These are phyloP conservation scores for Senecio squalidus DNA, from an alignment of 140 eudicot genomes.

Conservation along the genomic window DNA sequence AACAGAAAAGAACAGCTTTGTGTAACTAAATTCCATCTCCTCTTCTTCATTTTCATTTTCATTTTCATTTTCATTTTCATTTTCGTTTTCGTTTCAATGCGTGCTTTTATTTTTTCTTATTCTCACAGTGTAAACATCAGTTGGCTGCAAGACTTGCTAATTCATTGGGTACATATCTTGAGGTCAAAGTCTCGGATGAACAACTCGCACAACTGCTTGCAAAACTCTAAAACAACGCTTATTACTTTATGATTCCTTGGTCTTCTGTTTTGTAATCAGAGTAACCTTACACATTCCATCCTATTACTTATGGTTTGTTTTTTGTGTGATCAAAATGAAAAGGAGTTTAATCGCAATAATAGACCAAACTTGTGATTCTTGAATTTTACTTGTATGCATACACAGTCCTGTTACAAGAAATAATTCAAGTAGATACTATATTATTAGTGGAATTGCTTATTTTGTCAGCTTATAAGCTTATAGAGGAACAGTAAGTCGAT, in stretches of 20 bases:
- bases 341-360: too few species aligned
- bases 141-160: constrained; percentile 86
- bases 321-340: too few species aligned
- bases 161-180: constrained; percentile 59
- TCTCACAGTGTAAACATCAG: constrained; percentile 84
- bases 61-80: background rate
- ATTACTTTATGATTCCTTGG: background rate
- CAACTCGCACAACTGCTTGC: constrained; percentile 65
- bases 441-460: too few species aligned
- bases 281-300: too few species aligned
- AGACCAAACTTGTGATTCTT: too few species aligned
- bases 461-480: too few species aligned
- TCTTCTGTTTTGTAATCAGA: background rate
- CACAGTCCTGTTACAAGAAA: too few species aligned
- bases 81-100: background rate
- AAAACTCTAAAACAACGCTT: constrained; percentile 25
- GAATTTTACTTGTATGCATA: too few species aligned
- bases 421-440: too few species aligned
- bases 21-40: constrained; percentile 26
- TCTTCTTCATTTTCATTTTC: background rate
- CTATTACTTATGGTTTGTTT: background rate
- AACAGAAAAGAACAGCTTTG: constrained; percentile 87
- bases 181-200: constrained; percentile 76
- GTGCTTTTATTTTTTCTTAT: background rate
- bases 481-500: too few species aligned